Base-by-base conservation (phyloP, 1,284 basidiomycete genomes). In the Neonothopanus nambi region DNA sequence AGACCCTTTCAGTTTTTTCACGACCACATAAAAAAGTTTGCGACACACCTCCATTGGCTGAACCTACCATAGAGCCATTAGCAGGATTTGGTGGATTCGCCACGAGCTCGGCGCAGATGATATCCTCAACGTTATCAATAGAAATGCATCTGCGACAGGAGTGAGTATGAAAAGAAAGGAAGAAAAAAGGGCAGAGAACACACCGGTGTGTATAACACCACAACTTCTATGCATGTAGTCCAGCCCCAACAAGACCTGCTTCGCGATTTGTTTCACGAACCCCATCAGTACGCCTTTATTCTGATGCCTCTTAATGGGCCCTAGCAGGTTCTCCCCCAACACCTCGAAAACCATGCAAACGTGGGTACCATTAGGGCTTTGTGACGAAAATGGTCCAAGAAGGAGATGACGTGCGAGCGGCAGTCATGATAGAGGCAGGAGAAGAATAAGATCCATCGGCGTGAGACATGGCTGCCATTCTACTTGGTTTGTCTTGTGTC, bases 331-430 rank as follows among this genome's bases (percentile, higher is more conserved):
- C 75, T 99, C 97, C 54, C 97, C 96, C 9, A 99, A 82, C 33
- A 99, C 97, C 72, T 99, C 96, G 67, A 98, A 98, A 15, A 99
- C 96, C 96, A 99, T 99, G 81, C 97, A 99, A 59, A 99, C 92
- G 72, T 99, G 96, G 17, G 86, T 90, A 45, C 96, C 96, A 69
- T 99, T 98, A 13, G 95, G 95, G 0, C 96, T 57, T 89, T 90
- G 73, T 99, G 97, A 36, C 89, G 85, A 72, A 99, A 99, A 69
- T 98, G 93, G 75, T 99, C 96, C 45, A 99, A 87, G 64, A 99
- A 91, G 26, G 91, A 92, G 67, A 98, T 96, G 71, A 98, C 95
- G 78, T 77, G 33, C 79, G 76, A 0, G 70, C 76, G 65, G 73
- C 78, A 23, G 87, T 82, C 78, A 82, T 81, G 76, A 82, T 71